phyloP scores from a whole-genome alignment of 2,329 filamentous ascomycete genomes.

The Alternaria sp. region DNA sequence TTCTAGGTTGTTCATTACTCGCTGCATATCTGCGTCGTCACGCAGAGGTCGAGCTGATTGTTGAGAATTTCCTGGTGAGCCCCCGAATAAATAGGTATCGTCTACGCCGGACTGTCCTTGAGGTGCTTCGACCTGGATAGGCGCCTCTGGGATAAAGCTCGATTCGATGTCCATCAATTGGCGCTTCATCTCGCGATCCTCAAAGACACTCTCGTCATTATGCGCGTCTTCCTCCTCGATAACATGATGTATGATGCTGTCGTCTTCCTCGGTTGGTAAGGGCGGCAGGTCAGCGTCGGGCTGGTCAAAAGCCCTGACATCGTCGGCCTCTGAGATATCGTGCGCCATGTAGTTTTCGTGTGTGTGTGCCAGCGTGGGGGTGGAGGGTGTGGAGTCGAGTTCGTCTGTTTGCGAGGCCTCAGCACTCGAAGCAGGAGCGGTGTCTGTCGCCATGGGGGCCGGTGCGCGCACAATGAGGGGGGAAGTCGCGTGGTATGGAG shows the following conservation, averaged over 20 bases:
- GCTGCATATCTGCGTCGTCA: conserved; percentile 19
- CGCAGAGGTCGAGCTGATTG: conserved; percentile 21
- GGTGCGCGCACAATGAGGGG: conserved; percentile 26
- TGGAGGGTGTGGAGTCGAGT: conserved; percentile 25
- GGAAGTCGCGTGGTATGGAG: conserved; percentile 27
- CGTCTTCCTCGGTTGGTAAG: conserved; percentile 51
- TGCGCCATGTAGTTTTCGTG: conserved; percentile 35
- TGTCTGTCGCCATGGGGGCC: conserved; percentile 33
- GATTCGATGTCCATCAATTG: conserved; percentile 70
- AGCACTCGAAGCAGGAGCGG: conserved; percentile 32
- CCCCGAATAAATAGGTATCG: conserved; percentile 58
- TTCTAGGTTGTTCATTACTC: conserved; percentile 29
- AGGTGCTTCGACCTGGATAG: conserved; percentile 39
- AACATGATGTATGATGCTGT: conserved; percentile 49
- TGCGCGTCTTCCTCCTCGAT: conserved; percentile 39
- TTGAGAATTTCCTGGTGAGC: conserved; percentile 44
- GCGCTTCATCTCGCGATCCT: conserved; percentile 67
- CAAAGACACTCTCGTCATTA: conserved; percentile 55
- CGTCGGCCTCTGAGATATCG: conserved; percentile 40
- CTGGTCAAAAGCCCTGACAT: conserved; percentile 44
- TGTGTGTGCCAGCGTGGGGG: conserved; percentile 21
- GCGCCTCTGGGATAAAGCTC: conserved; percentile 67
- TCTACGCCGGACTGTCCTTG: conserved; percentile 49
- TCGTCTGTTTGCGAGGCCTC: conserved; percentile 36
- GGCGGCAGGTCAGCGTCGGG: conserved; percentile 52